Conservation (phyloP, 1,139 yeast genomes). For the Hemisphaericaspora lyxosophila region DNA sequence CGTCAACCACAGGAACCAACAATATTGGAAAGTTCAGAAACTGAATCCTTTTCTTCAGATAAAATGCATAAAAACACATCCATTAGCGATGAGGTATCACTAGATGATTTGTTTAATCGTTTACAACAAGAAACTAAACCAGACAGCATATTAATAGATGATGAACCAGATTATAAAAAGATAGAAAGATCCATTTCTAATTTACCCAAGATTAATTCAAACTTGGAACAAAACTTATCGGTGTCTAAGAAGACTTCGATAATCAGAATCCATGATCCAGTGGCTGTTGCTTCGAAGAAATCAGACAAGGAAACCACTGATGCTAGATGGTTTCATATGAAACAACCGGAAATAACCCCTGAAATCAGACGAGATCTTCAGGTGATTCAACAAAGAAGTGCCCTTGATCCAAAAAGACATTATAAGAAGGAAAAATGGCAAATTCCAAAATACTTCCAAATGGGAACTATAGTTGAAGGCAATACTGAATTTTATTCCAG, state of each 20-base stretch:
- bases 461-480: slow-evolving; percentile 86
- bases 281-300: slow-evolving; percentile 21
- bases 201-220: slow-evolving; percentile 39
- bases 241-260: slow-evolving; percentile 23
- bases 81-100: slow-evolving; percentile 10
- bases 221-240: slow-evolving; percentile 25
- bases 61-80: slow-evolving; percentile 2
- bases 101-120: slow-evolving; percentile 36
- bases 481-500: slow-evolving; percentile 74
- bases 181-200: slow-evolving; percentile 30
- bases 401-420: slow-evolving; percentile 92
- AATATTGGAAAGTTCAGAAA: slow-evolving; percentile 16
- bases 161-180: slow-evolving; percentile 26
- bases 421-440: slow-evolving; percentile 86
- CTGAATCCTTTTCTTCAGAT: slow-evolving; percentile 14
- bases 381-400: slow-evolving; percentile 81
- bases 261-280: slow-evolving; percentile 56
- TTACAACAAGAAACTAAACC: slow-evolving; percentile 25
- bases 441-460: slow-evolving; percentile 77
- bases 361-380: slow-evolving; percentile 73
- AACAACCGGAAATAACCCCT: slow-evolving; percentile 75
- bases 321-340: slow-evolving; percentile 79
- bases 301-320: slow-evolving; percentile 41
- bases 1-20: slow-evolving; percentile 9
- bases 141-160: slow-evolving; percentile 7